These are phyloP conservation scores for Eucalyptus lansdowneana DNA, from an alignment of 345 rosid species.

Conservation along the genomic window DNA sequence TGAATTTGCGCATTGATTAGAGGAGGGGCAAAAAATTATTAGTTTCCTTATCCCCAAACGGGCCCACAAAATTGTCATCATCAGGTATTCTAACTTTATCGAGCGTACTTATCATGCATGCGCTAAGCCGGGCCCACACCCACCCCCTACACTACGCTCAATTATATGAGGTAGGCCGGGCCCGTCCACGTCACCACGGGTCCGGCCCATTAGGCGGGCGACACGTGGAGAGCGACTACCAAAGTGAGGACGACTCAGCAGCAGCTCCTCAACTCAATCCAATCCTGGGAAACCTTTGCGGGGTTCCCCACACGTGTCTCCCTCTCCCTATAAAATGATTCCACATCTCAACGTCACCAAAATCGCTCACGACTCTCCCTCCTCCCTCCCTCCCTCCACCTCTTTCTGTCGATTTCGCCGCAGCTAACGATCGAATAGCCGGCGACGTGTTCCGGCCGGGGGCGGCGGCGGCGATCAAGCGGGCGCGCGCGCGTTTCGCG, in stretches of 20 bases:
- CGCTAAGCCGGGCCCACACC: background rate
- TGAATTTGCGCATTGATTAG: background rate
- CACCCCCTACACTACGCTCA: background rate
- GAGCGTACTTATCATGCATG: background rate
- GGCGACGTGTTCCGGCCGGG: background rate
- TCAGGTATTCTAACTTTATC: background rate
- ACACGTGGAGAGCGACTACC: background rate
- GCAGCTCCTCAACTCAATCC: background rate
- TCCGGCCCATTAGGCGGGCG: background rate
- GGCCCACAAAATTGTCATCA: background rate
- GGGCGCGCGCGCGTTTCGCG: background rate
- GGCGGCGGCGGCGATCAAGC: background rate
- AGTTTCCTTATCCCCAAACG: background rate
- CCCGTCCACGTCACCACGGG: background rate
- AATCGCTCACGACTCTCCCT: background rate
- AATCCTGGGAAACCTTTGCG: background rate
- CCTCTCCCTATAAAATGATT: background rate
- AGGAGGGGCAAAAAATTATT: fast-evolving
- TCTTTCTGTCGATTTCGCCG: background rate
- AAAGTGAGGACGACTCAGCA: background rate
- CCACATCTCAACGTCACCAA: background rate
- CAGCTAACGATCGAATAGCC: background rate
- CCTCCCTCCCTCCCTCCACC: background rate
- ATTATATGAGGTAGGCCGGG: background rate
- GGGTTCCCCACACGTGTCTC: background rate